These are phyloP conservation scores for Scheffersomyces stipitis DNA, from an alignment of 805 yeast genomes.

Conservation along the genomic window DNA sequence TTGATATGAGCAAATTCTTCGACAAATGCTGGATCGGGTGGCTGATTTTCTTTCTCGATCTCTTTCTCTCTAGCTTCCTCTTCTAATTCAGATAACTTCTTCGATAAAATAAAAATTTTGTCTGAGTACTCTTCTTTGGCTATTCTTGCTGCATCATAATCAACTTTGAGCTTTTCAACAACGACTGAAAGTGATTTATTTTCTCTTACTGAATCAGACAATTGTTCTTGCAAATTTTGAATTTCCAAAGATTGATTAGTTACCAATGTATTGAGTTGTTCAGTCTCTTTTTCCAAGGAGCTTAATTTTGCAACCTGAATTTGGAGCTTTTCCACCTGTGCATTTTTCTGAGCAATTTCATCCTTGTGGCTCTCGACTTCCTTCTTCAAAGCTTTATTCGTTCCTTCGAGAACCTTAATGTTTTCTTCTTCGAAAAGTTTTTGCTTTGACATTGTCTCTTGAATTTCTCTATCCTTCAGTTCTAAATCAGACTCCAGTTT, in stretches of 20 bases:
- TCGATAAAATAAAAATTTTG: constrained; percentile 24
- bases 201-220: constrained; percentile 6
- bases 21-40: constrained; percentile 34
- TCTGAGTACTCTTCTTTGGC: constrained; percentile 27
- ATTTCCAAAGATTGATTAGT: constrained; percentile 11
- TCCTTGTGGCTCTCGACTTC: constrained; percentile 7
- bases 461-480: constrained; percentile 13
- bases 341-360: constrained; percentile 12
- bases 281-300: constrained; percentile 6
- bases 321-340: constrained; percentile 22
- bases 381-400: constrained; percentile 11
- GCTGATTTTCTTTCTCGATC: constrained; percentile 38
- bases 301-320: constrained; percentile 5
- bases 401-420: constrained; percentile 12
- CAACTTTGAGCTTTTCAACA: constrained; percentile 21
- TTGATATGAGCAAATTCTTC: constrained; percentile 50
- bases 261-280: constrained; percentile 4
- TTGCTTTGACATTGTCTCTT: constrained; percentile 9
- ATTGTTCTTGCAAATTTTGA: constrained; percentile 6
- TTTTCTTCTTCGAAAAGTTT: constrained; percentile 11
- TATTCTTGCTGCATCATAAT: constrained; percentile 17
- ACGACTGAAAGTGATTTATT: constrained; percentile 3
- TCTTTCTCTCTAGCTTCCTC: constrained; percentile 14
- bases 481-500: constrained; percentile 6
- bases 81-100: constrained; percentile 21